Conservation (phyloP, 2,329 filamentous ascomycete genomes). For the Penicillium italicum region DNA sequence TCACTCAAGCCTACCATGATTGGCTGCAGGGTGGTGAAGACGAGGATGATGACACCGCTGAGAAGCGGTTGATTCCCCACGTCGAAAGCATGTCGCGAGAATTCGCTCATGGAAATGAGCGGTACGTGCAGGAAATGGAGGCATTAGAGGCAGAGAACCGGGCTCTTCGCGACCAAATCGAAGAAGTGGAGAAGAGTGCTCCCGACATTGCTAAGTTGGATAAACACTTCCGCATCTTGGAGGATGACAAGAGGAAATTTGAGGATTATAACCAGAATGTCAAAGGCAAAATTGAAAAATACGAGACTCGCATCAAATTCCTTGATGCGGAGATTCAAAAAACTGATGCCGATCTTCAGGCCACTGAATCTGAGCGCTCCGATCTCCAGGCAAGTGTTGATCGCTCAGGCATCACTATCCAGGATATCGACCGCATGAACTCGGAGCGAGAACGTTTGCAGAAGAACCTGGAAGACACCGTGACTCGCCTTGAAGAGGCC, state of each 20-base stretch:
- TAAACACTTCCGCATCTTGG: constrained; percentile 85
- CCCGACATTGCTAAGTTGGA: constrained; percentile 81
- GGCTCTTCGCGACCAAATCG: constrained; percentile 76
- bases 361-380: constrained; percentile 77
- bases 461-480: constrained; percentile 74
- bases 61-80: constrained; percentile 75
- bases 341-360: constrained; percentile 67
- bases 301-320: constrained; percentile 73
- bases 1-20: constrained; percentile 84
- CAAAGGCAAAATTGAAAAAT: constrained; percentile 81
- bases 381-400: constrained; percentile 83
- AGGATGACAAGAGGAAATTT: constrained; percentile 92
- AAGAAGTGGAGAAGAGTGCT: constrained; percentile 80
- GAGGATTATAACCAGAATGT: constrained; percentile 89
- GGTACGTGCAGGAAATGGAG: constrained; percentile 78
- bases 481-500: constrained; percentile 73
- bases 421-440: constrained; percentile 99
- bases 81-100: constrained; percentile 81
- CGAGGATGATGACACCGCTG: constrained; percentile 77
- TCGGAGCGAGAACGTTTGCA: constrained; percentile 91
- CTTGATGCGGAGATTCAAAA: constrained; percentile 85
- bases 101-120: constrained; percentile 80
- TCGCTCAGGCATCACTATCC: constrained; percentile 89
- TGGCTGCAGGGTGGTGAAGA: constrained; percentile 94
- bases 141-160: constrained; percentile 83